Conservation (phyloP, 805 yeast species). For the Candida qinlingensis region DNA sequence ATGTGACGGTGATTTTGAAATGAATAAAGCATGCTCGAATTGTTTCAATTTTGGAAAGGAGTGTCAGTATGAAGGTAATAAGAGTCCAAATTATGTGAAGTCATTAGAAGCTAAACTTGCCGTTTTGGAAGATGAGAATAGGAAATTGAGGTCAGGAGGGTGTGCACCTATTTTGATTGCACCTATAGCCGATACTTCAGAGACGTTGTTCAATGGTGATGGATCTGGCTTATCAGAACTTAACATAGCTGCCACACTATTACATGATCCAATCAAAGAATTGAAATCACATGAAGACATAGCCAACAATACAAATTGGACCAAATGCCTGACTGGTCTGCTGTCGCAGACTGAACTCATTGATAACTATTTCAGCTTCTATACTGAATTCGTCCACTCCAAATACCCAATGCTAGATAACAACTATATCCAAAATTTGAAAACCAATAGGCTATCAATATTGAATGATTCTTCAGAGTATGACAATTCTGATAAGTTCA, state of each 20-base stretch:
- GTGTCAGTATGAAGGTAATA: not conserved
- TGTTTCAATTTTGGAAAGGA: not conserved
- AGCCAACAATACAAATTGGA: not conserved
- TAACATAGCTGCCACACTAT: no score
- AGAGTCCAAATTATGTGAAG: not conserved
- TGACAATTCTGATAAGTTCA: conserved; percentile 1
- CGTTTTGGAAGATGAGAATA: not conserved
- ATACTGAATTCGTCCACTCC: conserved; percentile 1
- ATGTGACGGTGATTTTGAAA: conserved; percentile 2
- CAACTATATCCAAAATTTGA: not conserved
- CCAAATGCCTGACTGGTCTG: not conserved
- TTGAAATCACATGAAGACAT: not conserved
- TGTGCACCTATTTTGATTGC: no score
- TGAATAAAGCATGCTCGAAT: not conserved
- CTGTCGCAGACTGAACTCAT: not conserved
- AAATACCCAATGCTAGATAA: conserved; percentile 3
- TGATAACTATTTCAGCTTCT: not conserved
- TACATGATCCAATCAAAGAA: not conserved
- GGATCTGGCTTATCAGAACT: no score
- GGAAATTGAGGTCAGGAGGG: not conserved
- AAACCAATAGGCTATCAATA: not conserved
- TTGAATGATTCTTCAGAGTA: not conserved
- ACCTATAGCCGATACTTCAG: no score
- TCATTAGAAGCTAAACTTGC: not conserved
- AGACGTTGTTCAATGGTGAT: no score